Conservation (phyloP, 352 stramenopile genomes). For the Globisporangium cystogenes region DNA sequence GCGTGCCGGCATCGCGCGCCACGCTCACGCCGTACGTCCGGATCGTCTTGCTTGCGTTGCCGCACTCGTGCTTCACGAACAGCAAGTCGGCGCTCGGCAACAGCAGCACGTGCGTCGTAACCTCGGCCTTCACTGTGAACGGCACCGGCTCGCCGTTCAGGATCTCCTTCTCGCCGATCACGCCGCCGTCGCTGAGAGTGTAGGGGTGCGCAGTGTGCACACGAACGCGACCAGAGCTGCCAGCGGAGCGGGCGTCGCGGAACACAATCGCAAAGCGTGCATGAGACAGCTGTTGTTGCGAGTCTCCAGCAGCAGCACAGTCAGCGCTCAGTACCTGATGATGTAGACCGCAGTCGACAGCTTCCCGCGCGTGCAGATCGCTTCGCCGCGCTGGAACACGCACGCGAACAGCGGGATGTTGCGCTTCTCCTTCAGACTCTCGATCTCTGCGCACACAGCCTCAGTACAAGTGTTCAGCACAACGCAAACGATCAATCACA, state of each 20-base stretch:
- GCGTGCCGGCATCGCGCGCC: not conserved
- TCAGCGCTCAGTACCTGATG: slow-evolving; percentile 43
- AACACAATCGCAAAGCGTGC: not conserved
- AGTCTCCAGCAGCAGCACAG: not conserved
- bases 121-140: slow-evolving; percentile 53
- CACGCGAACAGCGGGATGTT: slow-evolving; percentile 76
- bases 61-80: slow-evolving; percentile 25
- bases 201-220: slow-evolving; percentile 67
- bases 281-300: not conserved
- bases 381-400: slow-evolving; percentile 52
- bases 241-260: not conserved
- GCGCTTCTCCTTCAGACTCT: slow-evolving; percentile 25
- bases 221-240: slow-evolving; percentile 54
- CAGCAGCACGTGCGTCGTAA: slow-evolving; percentile 56
- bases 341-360: slow-evolving; percentile 75
- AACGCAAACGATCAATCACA: not conserved
- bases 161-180: slow-evolving; percentile 65
- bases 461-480: not conserved
- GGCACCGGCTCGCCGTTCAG: slow-evolving; percentile 67
- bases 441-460: slow-evolving; percentile 27
- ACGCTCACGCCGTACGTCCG: slow-evolving; percentile 2
- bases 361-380: slow-evolving; percentile 60
- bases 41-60: not conserved
- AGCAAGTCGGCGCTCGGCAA: slow-evolving; percentile 58
- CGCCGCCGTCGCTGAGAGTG: slow-evolving; percentile 35